Evolutionary conservation across 306 rosid species (phyloP), one percentile per base, ranked within the genome.

Genomic region (Trichosanthes truncata): DNA sequence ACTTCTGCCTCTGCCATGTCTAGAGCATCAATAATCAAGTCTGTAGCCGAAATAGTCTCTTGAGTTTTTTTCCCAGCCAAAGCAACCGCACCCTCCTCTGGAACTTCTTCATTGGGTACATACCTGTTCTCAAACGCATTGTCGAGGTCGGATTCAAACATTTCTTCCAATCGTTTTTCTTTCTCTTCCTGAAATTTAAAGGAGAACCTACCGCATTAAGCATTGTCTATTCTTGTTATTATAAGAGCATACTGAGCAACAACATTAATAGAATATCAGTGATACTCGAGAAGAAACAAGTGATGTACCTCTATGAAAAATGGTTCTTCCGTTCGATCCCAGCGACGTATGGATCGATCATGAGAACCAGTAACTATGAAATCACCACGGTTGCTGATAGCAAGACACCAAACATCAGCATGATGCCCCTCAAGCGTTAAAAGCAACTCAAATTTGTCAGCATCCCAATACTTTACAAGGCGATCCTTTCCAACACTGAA

Each of bases 321-420:
- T 69, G 94, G 97, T 78, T 93, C 97, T 83, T 95, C 98, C 2
- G 97, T 92, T 82, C 98, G 97, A 83, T 95, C 97, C 97, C 98
- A 95, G 23, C 97, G 97, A 65, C 97, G 93, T 67, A 95, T 92
- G 61, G 98, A 95, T 62, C 96, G 90, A 72, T 95, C 97, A 84
- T 91, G 96, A 83, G 97, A 95, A 76, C 98, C 98, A 9, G 97
- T 91, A 75, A 92, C 89, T 80, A 95, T 51, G 71, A 95, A 95
- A 84, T 95, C 98, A 76, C 98, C 98, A 76, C 93, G 93, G 81
- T 75, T 91, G 83, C 98, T 89, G 55, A 91, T 78, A n/a, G 91
- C 92, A 77, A 95, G 97, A 83, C 97, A 92, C 93, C 92, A 93
- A 71, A 95, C 79, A 91, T 85, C 93, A 18, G 97, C 96, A 88